These are phyloP conservation scores for Helichrysum umbraculigerum DNA, from an alignment of 129 eudicot species.

Conservation along the genomic window DNA sequence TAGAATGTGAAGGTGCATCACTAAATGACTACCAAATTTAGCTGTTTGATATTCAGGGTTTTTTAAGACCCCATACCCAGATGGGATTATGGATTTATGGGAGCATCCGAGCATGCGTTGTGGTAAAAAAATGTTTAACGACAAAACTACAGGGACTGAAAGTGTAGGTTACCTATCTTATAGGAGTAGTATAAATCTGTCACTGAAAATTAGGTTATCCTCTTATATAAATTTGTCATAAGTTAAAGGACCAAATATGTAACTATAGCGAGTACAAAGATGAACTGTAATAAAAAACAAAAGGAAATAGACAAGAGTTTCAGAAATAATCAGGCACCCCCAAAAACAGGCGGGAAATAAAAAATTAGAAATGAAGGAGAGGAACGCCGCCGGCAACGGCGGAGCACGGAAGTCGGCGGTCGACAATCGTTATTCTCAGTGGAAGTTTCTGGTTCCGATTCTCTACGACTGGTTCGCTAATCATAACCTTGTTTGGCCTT, in stretches of 20 bases:
- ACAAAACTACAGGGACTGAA: no score
- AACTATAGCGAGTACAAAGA: no score
- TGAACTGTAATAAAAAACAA: neutral
- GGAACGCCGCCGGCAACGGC: slow-evolving; percentile 1
- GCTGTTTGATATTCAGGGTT: no score
- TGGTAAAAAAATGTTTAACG: no score
- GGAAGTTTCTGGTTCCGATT: slow-evolving; percentile 79
- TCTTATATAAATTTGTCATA: neutral
- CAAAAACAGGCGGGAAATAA: neutral
- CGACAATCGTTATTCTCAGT: slow-evolving; percentile 61
- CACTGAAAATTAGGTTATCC: no score
- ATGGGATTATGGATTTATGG: no score
- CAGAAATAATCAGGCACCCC: neutral
- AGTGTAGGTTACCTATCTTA: no score
- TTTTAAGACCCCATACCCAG: no score
- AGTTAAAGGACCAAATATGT: neutral
- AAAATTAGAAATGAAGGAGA: neutral
- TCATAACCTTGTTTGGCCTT: slow-evolving; percentile 91
- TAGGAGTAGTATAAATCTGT: no score
- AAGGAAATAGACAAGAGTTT: neutral
- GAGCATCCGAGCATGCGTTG: no score
- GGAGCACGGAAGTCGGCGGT: slow-evolving; percentile 38
- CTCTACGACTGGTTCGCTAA: slow-evolving; percentile 91
- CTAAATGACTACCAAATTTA: no score
- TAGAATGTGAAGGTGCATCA: no score